These are phyloP conservation scores for Tulasnella calospora DNA, from an alignment of 768 basidiomycete species.

Conservation along the genomic window DNA sequence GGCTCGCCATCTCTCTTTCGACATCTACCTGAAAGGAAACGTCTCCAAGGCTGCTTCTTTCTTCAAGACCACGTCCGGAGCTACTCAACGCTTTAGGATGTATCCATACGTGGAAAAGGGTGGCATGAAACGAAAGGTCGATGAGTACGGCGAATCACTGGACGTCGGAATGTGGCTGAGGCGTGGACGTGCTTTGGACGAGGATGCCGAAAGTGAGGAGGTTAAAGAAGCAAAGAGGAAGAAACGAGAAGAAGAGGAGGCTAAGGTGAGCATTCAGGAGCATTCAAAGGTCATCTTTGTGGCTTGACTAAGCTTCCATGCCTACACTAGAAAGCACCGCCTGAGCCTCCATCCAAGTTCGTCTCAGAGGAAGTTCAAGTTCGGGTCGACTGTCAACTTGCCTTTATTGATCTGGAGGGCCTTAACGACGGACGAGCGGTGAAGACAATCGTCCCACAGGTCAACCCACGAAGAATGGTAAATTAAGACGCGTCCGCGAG, in stretches of 20 bases:
- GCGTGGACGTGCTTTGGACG: slow-evolving; percentile 85
- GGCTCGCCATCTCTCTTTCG: slow-evolving; percentile 77
- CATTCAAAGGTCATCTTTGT: not conserved
- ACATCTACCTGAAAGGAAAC: slow-evolving; percentile 97
- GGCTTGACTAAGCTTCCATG: not conserved
- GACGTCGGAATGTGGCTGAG: slow-evolving; percentile 96
- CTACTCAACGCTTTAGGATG: slow-evolving; percentile 85
- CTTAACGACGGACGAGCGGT: slow-evolving; percentile 94
- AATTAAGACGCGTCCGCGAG: slow-evolving; percentile 29
- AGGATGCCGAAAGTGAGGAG: slow-evolving; percentile 81
- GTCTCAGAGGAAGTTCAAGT: slow-evolving; percentile 70
- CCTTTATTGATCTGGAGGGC: slow-evolving; percentile 95
- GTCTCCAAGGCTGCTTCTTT: slow-evolving; percentile 74
- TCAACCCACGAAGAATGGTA: slow-evolving; percentile 95
- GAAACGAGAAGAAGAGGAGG: slow-evolving; percentile 71
- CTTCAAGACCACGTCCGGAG: slow-evolving; percentile 71
- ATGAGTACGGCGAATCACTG: slow-evolving; percentile 91
- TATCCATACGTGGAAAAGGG: slow-evolving; percentile 90
- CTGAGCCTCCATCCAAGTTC: slow-evolving; percentile 89
- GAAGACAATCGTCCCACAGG: slow-evolving; percentile 92
- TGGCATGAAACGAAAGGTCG: slow-evolving; percentile 66
- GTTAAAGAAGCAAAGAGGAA: slow-evolving; percentile 61
- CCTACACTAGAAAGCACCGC: slow-evolving; percentile 54
- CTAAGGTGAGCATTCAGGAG: slow-evolving; percentile 51
- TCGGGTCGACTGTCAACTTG: slow-evolving; percentile 75